These are phyloP conservation scores for Sonneratia alba DNA, from an alignment of 345 rosid species.

Conservation along the genomic window DNA sequence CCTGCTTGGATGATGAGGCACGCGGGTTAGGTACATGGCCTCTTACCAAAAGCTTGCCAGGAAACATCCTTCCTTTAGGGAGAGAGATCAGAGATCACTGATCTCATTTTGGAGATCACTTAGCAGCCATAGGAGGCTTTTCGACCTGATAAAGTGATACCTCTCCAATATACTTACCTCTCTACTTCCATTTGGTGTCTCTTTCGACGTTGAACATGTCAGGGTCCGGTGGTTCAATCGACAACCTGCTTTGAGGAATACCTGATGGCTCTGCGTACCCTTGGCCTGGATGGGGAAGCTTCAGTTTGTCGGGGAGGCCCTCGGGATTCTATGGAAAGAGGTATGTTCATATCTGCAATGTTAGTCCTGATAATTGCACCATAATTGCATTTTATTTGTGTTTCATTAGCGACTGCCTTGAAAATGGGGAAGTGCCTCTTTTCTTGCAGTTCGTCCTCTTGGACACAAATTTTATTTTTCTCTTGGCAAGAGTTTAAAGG, in stretches of 20 bases:
- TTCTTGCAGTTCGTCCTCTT: neutral
- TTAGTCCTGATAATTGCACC: neutral
- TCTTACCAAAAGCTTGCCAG: slow-evolving; percentile 86
- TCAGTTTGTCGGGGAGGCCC: slow-evolving; percentile 64
- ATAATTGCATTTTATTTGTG: neutral
- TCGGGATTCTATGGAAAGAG: slow-evolving; percentile 65
- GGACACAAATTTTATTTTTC: slow-evolving; percentile 7
- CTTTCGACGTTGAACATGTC: slow-evolving; percentile 85
- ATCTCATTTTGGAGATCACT: slow-evolving; percentile 86
- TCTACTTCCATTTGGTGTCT: slow-evolving; percentile 82
- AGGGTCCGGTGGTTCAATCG: slow-evolving; percentile 75
- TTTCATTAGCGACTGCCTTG: neutral
- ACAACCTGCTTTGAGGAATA: slow-evolving; percentile 60
- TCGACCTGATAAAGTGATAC: slow-evolving; percentile 78
- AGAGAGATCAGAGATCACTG: slow-evolving; percentile 88
- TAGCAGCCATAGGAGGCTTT: slow-evolving; percentile 97
- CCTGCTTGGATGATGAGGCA: slow-evolving; percentile 99
- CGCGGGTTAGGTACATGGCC: slow-evolving; percentile 95
- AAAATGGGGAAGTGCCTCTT: neutral
- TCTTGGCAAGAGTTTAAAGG: slow-evolving; percentile 46
- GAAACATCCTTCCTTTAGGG: slow-evolving; percentile 79
- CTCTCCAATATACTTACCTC: slow-evolving; percentile 96
- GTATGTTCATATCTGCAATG: slow-evolving; percentile 21
- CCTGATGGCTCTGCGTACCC: slow-evolving; percentile 61
- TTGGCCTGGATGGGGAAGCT: slow-evolving; percentile 52